Evolutionary conservation across 192 early-diverging fungal genomes (phyloP).

Genomic region (Umbelopsis vinacea): DNA sequence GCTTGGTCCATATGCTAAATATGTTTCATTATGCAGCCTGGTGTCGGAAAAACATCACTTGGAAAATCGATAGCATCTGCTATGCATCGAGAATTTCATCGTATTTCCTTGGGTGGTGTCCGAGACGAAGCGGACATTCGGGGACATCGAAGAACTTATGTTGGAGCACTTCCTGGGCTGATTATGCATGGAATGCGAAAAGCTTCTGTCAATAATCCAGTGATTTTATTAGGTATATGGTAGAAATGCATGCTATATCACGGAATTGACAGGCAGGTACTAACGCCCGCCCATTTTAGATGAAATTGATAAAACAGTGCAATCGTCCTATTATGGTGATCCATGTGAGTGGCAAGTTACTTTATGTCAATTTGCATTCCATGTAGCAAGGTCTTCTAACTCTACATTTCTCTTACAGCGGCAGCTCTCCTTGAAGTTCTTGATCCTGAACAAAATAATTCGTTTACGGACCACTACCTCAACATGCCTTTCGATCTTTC

Average conservation of each 20-base stretch:
- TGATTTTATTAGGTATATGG: slow-evolving; percentile 68
- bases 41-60: slow-evolving; percentile 84
- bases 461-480: slow-evolving; percentile 83
- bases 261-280: no score
- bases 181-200: slow-evolving; percentile 76
- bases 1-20: neutral
- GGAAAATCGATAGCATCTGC: slow-evolving; percentile 81
- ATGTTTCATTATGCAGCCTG: slow-evolving; percentile 27
- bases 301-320: slow-evolving; percentile 84
- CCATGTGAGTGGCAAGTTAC: slow-evolving; percentile 39
- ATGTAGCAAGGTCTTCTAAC: no score
- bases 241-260: no score
- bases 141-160: slow-evolving; percentile 87
- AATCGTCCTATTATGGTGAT: slow-evolving; percentile 69
- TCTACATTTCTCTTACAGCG: slow-evolving; percentile 27
- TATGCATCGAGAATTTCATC: slow-evolving; percentile 78
- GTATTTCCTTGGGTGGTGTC: slow-evolving; percentile 83
- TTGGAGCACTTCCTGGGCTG: slow-evolving; percentile 82
- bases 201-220: slow-evolving; percentile 77
- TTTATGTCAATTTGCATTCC: neutral
- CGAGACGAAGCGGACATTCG: slow-evolving; percentile 89
- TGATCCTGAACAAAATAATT: slow-evolving; percentile 86
- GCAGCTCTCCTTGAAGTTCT: slow-evolving; percentile 85
- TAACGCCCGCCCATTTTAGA: slow-evolving; percentile 38
- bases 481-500: slow-evolving; percentile 69